These are phyloP conservation scores for Cystobasidium slooffiae DNA, from an alignment of 1,284 basidiomycete species.

Conservation along the genomic window DNA sequence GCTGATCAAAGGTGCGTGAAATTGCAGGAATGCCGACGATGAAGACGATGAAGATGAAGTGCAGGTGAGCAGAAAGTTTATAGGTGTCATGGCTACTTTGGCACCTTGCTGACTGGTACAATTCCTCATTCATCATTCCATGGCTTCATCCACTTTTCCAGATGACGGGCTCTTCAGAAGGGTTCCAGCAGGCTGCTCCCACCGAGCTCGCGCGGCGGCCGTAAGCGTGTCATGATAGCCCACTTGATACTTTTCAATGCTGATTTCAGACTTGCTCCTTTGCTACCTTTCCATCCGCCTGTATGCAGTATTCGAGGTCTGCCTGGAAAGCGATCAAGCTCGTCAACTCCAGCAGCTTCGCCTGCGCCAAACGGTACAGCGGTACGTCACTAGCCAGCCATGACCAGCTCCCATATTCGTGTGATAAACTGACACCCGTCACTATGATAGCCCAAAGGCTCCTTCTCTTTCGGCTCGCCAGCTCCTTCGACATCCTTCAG, in stretches of 20 bases:
- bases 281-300: neutral
- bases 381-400: conserved; percentile 43
- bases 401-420: neutral
- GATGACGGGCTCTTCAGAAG: conserved; percentile 14
- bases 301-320: conserved; percentile 58
- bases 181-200: conserved; percentile 36
- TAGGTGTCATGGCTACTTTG: neutral
- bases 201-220: conserved; percentile 38
- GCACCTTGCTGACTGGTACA: neutral
- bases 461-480: conserved; percentile 46
- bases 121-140: neutral
- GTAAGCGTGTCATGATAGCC: conserved; percentile 8
- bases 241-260: neutral
- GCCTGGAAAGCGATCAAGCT: conserved; percentile 53
- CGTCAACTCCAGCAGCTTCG: conserved; percentile 29
- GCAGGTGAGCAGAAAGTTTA: neutral
- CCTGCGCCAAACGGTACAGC: conserved; percentile 40
- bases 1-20: neutral
- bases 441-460: conserved; percentile 25
- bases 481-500: conserved; percentile 38
- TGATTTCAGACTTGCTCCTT: neutral
- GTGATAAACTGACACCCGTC: neutral
- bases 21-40: conserved; percentile 46
- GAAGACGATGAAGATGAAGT: conserved; percentile 45
- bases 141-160: neutral